Conservation (phyloP, 352 stramenopile species). For the Globisporangium uncinulatum region DNA sequence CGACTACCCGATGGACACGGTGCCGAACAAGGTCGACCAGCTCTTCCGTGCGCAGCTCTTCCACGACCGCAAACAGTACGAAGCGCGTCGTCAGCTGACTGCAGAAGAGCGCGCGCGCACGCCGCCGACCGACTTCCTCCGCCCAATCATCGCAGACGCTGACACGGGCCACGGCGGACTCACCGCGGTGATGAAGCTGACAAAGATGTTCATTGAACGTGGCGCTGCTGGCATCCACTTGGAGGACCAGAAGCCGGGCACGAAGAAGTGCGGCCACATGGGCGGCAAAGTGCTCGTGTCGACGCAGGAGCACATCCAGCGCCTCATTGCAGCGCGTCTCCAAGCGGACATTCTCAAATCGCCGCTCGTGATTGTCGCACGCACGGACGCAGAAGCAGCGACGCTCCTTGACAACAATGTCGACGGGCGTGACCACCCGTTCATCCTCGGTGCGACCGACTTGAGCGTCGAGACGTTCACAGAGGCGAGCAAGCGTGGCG, state of each 20-base stretch:
- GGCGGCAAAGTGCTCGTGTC: constrained; percentile 97
- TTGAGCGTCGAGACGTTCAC: constrained; percentile 81
- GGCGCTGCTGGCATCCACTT: constrained; percentile 98
- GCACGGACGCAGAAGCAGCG: constrained; percentile 96
- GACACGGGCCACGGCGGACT: constrained; percentile 97
- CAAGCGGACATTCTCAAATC: constrained; percentile 95
- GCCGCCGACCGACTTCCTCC: constrained; percentile 92
- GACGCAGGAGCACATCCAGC: constrained; percentile 96
- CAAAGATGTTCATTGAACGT: constrained; percentile 98
- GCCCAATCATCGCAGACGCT: constrained; percentile 96
- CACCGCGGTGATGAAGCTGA: constrained; percentile 97
- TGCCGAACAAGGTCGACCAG: constrained; percentile 97
- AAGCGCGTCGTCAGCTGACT: constrained; percentile 86
- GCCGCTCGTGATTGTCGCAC: constrained; percentile 93
- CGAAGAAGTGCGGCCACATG: constrained; percentile 99
- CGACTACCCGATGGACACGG: constrained; percentile 98
- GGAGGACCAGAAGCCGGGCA: constrained; percentile 98
- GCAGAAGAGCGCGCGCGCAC: constrained; percentile 69
- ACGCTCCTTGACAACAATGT: constrained; percentile 98
- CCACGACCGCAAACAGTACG: constrained; percentile 96
- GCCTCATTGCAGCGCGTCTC: constrained; percentile 93
- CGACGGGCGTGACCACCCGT: constrained; percentile 96
- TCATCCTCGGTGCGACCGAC: constrained; percentile 95
- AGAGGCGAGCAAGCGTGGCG: constrained; percentile 67
- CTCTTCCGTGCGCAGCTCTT: constrained; percentile 96